Conservation (phyloP, 2,329 filamentous ascomycete species). For the Fusarium brachygibbosum region DNA sequence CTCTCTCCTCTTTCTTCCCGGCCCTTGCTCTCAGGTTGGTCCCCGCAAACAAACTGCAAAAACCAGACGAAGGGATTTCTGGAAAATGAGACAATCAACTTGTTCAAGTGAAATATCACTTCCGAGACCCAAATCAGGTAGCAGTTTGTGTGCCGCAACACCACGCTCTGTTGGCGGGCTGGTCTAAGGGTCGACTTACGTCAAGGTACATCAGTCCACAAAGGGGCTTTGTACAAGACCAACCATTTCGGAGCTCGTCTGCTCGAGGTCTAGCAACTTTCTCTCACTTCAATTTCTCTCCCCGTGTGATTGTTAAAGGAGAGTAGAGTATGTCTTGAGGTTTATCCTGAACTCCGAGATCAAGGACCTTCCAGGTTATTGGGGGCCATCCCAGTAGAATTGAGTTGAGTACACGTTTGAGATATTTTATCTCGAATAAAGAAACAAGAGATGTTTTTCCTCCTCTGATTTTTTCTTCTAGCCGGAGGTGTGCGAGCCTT, state of each 20-base stretch:
- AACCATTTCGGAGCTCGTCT: slow-evolving; percentile 41
- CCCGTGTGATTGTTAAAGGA: slow-evolving; percentile 37
- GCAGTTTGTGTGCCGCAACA: slow-evolving; percentile 45
- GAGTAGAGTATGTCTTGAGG: slow-evolving; percentile 14
- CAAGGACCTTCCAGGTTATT: background rate
- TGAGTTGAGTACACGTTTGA: background rate
- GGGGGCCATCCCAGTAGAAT: background rate
- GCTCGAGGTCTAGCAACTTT: slow-evolving; percentile 34
- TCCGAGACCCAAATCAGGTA: slow-evolving; percentile 47
- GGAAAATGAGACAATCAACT: slow-evolving; percentile 41
- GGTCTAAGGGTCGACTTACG: slow-evolving; percentile 45
- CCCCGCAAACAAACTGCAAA: slow-evolving; percentile 46
- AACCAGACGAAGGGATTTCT: slow-evolving; percentile 34
- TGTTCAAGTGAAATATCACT: slow-evolving; percentile 45
- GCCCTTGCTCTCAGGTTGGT: slow-evolving; percentile 31
- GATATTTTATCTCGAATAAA: background rate
- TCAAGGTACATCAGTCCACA: slow-evolving; percentile 50
- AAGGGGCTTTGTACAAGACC: slow-evolving; percentile 38
- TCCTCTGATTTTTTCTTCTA: background rate
- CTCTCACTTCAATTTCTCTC: slow-evolving; percentile 15
- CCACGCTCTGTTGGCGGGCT: slow-evolving; percentile 42
- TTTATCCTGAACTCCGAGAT: background rate
- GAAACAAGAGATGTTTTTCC: background rate
- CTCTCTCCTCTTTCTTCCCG: slow-evolving; percentile 40
- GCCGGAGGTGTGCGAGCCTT: slow-evolving; percentile 19